These are phyloP conservation scores for Myotisia sp. DNA, from an alignment of 2,329 filamentous ascomycete genomes.

Conservation along the genomic window DNA sequence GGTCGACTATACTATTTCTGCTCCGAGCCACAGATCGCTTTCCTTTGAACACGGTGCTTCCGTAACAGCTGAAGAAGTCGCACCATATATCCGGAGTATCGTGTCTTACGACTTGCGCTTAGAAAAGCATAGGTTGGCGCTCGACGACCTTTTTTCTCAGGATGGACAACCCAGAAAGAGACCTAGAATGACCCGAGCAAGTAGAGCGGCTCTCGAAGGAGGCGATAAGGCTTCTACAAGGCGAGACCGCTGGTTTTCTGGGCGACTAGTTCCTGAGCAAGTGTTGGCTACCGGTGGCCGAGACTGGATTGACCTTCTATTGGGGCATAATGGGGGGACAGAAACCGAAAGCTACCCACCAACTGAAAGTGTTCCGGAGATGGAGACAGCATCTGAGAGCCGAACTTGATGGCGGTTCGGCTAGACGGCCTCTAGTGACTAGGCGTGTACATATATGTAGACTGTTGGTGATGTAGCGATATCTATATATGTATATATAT, in stretches of 20 bases:
- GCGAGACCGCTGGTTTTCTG: conserved; percentile 57
- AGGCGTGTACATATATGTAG: too few species aligned
- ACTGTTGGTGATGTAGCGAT: too few species aligned
- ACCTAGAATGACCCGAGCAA: conserved; percentile 57
- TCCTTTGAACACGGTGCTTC: conserved; percentile 59
- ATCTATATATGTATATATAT: too few species aligned
- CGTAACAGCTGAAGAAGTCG: conserved; percentile 60
- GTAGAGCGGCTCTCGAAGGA: conserved; percentile 63
- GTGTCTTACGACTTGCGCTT: conserved; percentile 59
- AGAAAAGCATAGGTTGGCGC: conserved; percentile 49
- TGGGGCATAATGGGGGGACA: conserved; percentile 17
- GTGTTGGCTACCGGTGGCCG: conserved; percentile 51
- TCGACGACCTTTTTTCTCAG: conserved; percentile 50
- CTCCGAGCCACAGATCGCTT: conserved; percentile 38
- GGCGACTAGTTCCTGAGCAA: conserved; percentile 43
- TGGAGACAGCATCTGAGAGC: too few species aligned
- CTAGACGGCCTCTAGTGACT: too few species aligned
- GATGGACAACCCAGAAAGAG: conserved; percentile 41
- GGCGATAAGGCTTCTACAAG: conserved; percentile 52
- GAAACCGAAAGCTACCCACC: too few species aligned
- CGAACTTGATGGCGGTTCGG: too few species aligned
- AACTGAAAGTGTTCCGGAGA: too few species aligned
- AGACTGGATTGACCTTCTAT: conserved; percentile 28
- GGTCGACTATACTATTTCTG: conserved; percentile 20
- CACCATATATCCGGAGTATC: conserved; percentile 80